Evolutionary conservation across 2,329 filamentous ascomycete genomes (phyloP).

Genomic region (Botryotinia narcissicola): DNA sequence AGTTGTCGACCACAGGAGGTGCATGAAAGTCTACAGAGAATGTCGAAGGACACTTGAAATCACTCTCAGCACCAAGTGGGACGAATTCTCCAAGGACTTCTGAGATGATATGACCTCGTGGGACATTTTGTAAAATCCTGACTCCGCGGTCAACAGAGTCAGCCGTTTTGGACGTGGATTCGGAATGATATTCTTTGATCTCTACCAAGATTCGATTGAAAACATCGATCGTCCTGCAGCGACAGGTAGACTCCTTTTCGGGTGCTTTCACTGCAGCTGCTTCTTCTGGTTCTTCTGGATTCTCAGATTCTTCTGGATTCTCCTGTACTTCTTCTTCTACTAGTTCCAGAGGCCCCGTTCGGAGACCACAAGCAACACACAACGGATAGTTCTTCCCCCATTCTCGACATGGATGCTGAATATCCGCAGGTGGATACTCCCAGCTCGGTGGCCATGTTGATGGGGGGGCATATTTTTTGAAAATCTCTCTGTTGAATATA

Average conservation of each 20-base stretch:
- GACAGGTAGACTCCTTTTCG: not conserved
- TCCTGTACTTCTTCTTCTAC: not conserved
- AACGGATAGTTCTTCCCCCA: slow-evolving; percentile 12
- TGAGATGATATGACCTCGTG: not conserved
- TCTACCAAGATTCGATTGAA: slow-evolving; percentile 1
- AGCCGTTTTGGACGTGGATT: not conserved
- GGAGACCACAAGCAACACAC: slow-evolving; percentile 10
- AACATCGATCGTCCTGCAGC: not conserved
- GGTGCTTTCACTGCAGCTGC: not conserved
- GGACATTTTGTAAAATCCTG: not conserved
- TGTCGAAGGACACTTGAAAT: not conserved
- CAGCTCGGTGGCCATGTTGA: slow-evolving; percentile 3
- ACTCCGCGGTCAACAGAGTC: slow-evolving; percentile 7
- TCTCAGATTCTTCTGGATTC: not conserved
- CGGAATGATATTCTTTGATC: not conserved
- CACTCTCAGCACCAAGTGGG: slow-evolving; percentile 6
- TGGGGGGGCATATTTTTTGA: not conserved
- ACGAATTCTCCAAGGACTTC: slow-evolving; percentile 18
- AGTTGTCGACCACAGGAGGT: slow-evolving; percentile 3
- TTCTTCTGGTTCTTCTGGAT: not conserved
- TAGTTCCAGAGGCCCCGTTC: not conserved
- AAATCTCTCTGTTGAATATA: slow-evolving; percentile 1
- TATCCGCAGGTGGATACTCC: slow-evolving; percentile 15
- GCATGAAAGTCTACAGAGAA: slow-evolving; percentile 12
- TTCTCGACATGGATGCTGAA: slow-evolving; percentile 15